phyloP scores from a whole-genome alignment of 2,329 filamentous ascomycete genomes.

The Sporothrix schenckii region DNA sequence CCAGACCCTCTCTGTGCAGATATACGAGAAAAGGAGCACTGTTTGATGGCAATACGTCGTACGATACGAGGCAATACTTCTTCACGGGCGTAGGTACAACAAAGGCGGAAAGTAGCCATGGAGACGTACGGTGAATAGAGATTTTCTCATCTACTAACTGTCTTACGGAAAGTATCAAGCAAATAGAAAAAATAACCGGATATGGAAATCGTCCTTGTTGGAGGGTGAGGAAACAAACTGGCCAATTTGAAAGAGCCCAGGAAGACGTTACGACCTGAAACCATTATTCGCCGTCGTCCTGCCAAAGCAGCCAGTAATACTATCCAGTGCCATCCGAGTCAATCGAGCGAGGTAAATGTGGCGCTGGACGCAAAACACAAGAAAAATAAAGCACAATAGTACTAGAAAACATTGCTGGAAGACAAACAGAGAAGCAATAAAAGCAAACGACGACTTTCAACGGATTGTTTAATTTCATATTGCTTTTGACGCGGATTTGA shows the following conservation, averaged over 20 bases:
- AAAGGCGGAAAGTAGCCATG: conserved; percentile 18
- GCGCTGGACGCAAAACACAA: not conserved
- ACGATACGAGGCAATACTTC: not conserved
- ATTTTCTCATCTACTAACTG: too few relatives aligned
- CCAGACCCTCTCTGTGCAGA: not conserved
- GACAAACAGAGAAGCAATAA: not conserved
- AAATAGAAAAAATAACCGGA: too few relatives aligned
- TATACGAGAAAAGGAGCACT: not conserved
- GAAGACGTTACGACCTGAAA: conserved; percentile 16
- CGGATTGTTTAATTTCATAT: not conserved
- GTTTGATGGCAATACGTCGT: not conserved
- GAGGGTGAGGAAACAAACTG: not conserved
- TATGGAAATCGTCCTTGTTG: not conserved
- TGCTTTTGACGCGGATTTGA: not conserved
- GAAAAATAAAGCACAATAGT: not conserved
- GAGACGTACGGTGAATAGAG: not conserved
- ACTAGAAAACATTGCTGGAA: not conserved
- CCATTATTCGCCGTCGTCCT: conserved; percentile 18
- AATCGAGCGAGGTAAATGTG: not conserved
- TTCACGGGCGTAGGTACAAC: not conserved
- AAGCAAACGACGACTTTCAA: not conserved
- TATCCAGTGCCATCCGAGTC: not conserved
- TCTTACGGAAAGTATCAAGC: too few relatives aligned
- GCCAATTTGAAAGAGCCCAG: not conserved
- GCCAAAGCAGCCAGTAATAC: not conserved